Percentiles rank a stretch among this genome's conserved stretches.
Evolutionary conservation across 208 protist species (phyloP).

Genomic region (Acanthamoeba castellanii): DNA sequence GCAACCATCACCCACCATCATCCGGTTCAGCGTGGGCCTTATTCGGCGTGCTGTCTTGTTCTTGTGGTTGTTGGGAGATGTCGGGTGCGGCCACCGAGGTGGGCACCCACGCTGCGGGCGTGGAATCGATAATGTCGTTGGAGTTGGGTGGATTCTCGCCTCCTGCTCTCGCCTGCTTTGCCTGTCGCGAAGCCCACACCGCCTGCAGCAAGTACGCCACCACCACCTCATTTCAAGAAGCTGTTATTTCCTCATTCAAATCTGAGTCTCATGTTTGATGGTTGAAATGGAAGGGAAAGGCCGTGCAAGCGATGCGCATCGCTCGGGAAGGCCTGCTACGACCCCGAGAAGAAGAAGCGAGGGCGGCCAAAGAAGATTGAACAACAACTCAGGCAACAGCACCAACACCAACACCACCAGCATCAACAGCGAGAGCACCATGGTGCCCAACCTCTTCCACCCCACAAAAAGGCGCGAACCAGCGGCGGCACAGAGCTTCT

Average conservation of each 20-base stretch:
- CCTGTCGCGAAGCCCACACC: slow-evolving; percentile 12
- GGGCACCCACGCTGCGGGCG: not conserved
- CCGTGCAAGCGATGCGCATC: slow-evolving; percentile 37
- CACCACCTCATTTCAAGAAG: not conserved
- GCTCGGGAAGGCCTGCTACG: slow-evolving; percentile 25
- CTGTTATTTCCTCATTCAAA: not conserved
- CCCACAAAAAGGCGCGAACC: not conserved
- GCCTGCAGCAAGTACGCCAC: slow-evolving; percentile 50
- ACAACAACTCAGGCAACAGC: not conserved
- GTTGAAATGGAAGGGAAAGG: not conserved
- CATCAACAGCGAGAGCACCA: not conserved
- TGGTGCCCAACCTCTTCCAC: not conserved
- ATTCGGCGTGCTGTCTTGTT: too few relatives aligned
- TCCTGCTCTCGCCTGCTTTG: not conserved
- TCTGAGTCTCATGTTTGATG: not conserved
- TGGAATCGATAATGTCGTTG: not conserved
- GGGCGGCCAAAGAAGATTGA: slow-evolving; percentile 29
- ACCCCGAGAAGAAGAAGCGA: slow-evolving; percentile 58
- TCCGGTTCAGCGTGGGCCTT: too few relatives aligned
- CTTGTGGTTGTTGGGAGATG: too few relatives aligned
- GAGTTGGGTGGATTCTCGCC: not conserved
- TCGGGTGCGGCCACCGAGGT: too few relatives aligned
- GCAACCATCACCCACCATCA: too few relatives aligned
- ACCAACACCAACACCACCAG: not conserved
- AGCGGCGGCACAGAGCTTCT: not conserved